A percentile compares a stretch with the other conserved stretches of the same genome.
Evolutionary conservation across 208 protist species (phyloP).

Genomic region (Acanthamoeba healyi): DNA sequence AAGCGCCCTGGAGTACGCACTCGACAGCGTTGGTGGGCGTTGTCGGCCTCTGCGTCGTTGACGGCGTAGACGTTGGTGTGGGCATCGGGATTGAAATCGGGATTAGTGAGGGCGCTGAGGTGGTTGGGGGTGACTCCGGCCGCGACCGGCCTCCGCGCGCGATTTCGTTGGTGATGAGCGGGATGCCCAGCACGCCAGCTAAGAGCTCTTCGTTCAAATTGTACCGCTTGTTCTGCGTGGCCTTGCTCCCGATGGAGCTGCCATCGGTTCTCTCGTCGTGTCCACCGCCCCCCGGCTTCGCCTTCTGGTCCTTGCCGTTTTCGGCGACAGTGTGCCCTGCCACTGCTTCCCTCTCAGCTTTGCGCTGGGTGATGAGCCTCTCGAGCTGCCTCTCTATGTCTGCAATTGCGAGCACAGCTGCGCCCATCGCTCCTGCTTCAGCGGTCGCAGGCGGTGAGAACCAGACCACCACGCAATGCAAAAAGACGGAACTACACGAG

Average conservation of each 20-base stretch:
- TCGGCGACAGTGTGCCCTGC: neutral
- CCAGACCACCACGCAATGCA: too few species aligned
- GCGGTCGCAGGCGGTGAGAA: too few species aligned
- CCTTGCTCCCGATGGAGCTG: neutral
- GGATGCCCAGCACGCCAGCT: neutral
- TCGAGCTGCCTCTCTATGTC: conserved; percentile 5
- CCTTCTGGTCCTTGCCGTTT: neutral
- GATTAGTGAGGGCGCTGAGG: neutral
- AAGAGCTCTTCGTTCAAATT: neutral
- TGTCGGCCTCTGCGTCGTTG: neutral
- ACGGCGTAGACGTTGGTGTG: neutral
- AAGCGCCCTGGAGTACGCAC: neutral
- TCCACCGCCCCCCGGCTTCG: neutral
- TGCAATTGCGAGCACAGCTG: neutral
- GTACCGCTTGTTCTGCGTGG: neutral
- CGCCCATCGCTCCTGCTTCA: neutral
- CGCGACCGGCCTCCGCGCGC: too few species aligned
- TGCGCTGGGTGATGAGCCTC: neutral
- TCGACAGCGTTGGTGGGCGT: neutral
- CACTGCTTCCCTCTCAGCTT: neutral
- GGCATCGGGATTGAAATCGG: too few species aligned
- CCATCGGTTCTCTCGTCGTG: neutral
- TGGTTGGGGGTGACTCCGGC: neutral
- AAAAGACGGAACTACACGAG: too few species aligned
- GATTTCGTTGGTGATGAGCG: neutral